phyloP scores from a whole-genome alignment of 306 rosid species.

The Citrullus colocynthis region DNA sequence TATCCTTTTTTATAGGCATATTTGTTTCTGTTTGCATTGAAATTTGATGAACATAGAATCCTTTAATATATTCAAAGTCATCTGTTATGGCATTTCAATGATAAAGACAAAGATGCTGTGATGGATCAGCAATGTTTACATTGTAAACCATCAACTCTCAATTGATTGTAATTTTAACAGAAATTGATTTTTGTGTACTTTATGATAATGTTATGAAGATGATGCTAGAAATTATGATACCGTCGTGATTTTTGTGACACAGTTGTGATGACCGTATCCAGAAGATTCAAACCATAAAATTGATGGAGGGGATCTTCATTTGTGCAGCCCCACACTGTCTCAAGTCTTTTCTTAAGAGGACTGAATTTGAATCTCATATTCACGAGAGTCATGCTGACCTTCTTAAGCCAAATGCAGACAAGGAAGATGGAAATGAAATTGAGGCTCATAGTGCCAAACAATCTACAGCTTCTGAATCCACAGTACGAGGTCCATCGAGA shows the following conservation, averaged over 20 bases:
- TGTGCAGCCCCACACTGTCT: constrained; percentile 99
- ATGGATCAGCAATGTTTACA: neutral
- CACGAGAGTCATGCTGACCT: constrained; percentile 64
- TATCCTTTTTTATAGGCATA: neutral
- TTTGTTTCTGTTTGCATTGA: neutral
- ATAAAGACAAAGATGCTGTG: neutral
- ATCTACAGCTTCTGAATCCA: constrained; percentile 60
- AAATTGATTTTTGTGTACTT: neutral
- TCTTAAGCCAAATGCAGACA: constrained; percentile 60
- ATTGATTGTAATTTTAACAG: neutral
- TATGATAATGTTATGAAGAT: neutral
- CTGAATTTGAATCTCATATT: constrained; percentile 84
- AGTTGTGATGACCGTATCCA: constrained; percentile 96
- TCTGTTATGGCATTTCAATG: neutral
- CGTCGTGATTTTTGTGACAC: constrained; percentile 21
- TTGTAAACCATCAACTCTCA: neutral
- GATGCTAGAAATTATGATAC: neutral
- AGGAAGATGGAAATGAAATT: constrained; percentile 75
- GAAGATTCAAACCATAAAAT: constrained; percentile 91
- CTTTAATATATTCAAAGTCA: neutral
- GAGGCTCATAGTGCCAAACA: constrained; percentile 75
- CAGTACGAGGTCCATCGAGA: constrained; percentile 57
- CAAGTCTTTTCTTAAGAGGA: constrained; percentile 68
- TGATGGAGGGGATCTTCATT: constrained; percentile 96
- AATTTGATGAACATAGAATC: neutral